phyloP scores from a whole-genome alignment of 495 filamentous ascomycete species.

The Aspergillus steynii region DNA sequence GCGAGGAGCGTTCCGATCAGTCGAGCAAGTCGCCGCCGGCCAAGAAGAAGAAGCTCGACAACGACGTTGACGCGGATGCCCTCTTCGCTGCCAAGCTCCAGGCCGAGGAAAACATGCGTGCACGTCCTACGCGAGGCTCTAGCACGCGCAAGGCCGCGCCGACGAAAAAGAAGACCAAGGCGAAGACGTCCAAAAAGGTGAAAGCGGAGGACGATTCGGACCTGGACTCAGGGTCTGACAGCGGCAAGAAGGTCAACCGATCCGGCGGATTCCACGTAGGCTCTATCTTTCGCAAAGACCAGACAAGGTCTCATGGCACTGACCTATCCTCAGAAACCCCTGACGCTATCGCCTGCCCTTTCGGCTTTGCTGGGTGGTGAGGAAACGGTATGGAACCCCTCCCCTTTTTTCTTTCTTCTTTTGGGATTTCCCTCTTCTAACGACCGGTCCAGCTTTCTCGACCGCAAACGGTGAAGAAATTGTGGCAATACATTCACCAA shows the following conservation, averaged over 20 bases:
- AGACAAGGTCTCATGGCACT: slow-evolving; percentile 5
- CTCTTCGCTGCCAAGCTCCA: slow-evolving; percentile 83
- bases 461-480: slow-evolving; percentile 90
- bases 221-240: slow-evolving; percentile 61
- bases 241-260: slow-evolving; percentile 62
- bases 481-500: slow-evolving; percentile 91
- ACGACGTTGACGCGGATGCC: slow-evolving; percentile 74
- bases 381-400: slow-evolving; percentile 48
- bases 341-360: slow-evolving; percentile 65
- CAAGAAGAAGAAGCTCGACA: slow-evolving; percentile 58
- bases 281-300: background rate
- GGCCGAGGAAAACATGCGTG: slow-evolving; percentile 81
- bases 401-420: no score
- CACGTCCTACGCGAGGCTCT: slow-evolving; percentile 69
- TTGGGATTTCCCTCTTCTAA: slow-evolving; percentile 10
- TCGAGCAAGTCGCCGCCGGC: slow-evolving; percentile 46
- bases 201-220: slow-evolving; percentile 80
- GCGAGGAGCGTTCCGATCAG: slow-evolving; percentile 49
- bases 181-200: slow-evolving; percentile 76
- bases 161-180: slow-evolving; percentile 64
- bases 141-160: slow-evolving; percentile 56
- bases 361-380: slow-evolving; percentile 64
- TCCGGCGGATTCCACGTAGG: slow-evolving; percentile 70
- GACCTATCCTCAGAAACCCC: slow-evolving; percentile 54
- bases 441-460: slow-evolving; percentile 66